Conservation (phyloP, 257 asterid genomes). For the Echites panduratus region DNA sequence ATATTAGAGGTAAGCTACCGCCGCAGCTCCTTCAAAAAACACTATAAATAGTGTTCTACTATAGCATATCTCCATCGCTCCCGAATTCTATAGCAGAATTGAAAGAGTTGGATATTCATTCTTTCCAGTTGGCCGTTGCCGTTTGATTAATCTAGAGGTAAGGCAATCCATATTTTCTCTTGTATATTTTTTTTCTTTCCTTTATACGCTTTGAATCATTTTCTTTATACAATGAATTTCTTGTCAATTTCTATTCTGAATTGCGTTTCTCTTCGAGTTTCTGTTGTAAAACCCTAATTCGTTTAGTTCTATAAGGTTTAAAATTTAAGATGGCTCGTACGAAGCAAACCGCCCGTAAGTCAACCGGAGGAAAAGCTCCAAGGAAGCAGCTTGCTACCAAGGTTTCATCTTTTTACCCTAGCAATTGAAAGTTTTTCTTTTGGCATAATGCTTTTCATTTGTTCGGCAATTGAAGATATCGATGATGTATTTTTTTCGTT, state of each 20-base stretch:
- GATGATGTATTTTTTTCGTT: neutral
- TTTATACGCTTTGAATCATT: neutral
- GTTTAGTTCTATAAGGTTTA: neutral
- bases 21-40: neutral
- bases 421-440: neutral
- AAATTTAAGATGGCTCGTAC: conserved; percentile 15
- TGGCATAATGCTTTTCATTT: neutral
- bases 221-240: neutral
- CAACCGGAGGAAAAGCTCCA: conserved; percentile 16
- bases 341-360: conserved; percentile 15
- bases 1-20: neutral
- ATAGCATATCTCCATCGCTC: too few relatives aligned
- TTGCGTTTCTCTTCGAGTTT: neutral
- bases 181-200: neutral
- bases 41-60: neutral
- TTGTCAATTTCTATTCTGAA: neutral
- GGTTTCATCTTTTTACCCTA: neutral
- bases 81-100: neutral
- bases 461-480: neutral
- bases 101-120: neutral
- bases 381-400: conserved; percentile 14
- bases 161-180: neutral
- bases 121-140: neutral
- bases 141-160: neutral
- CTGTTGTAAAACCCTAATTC: neutral